A percentile compares a stretch with the other conserved stretches of the same genome.
Conservation (phyloP, 805 yeast species). For the Tetrapisispora nanseiensis region DNA sequence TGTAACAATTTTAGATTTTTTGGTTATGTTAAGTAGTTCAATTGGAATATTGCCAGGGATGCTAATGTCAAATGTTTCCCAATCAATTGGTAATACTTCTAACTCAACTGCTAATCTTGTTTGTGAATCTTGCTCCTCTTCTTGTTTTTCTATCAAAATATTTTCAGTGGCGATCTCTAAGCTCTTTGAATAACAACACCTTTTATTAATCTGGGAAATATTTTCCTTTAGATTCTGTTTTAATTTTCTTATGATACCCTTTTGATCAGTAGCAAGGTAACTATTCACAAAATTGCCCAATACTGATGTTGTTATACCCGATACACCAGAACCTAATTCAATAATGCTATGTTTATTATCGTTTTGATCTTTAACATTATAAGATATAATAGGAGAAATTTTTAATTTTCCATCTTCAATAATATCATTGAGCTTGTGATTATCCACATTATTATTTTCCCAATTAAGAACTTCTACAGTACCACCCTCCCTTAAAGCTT, state of each 20-base stretch:
- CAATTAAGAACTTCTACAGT: constrained; percentile 3
- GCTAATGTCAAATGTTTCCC: constrained; percentile 22
- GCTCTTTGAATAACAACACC: constrained; percentile 10
- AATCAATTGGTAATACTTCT: constrained; percentile 23
- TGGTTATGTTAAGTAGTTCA: not conserved
- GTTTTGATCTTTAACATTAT: not conserved
- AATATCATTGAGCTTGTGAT: not conserved
- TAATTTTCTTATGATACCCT: constrained; percentile 21
- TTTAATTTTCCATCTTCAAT: not conserved
- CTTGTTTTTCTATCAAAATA: not conserved
- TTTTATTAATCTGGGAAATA: constrained; percentile 17
- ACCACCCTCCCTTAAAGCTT: constrained; percentile 13
- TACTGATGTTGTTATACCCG: constrained; percentile 22
- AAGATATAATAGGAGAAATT: not conserved
- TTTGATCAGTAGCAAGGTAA: constrained; percentile 28
- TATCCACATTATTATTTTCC: too few species aligned
- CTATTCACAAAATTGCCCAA: constrained; percentile 23
- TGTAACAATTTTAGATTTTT: constrained; percentile 7
- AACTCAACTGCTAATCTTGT: constrained; percentile 5
- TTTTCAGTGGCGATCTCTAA: constrained; percentile 2
- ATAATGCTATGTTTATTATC: constrained; percentile 5
- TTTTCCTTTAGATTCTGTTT: constrained; percentile 22
- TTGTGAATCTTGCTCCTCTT: not conserved
- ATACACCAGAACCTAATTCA: constrained; percentile 29
- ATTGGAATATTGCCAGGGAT: constrained; percentile 4